These are phyloP conservation scores for Furcasterigmium furcatum DNA, from an alignment of 2,329 filamentous ascomycete genomes.

Conservation along the genomic window DNA sequence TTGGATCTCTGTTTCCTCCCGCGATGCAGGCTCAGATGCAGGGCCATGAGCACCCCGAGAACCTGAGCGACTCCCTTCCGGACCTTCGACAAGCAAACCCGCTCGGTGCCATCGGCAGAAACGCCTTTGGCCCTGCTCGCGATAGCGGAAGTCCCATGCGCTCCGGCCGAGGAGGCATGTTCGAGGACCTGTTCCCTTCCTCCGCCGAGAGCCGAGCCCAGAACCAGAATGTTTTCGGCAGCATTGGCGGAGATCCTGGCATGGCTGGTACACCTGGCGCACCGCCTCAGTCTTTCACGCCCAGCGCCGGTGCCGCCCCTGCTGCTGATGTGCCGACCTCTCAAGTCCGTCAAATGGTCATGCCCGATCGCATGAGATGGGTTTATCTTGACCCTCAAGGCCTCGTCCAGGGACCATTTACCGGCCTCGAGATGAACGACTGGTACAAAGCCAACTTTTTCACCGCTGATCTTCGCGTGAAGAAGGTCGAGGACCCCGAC, in stretches of 20 bases:
- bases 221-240: constrained; percentile 21
- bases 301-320: constrained; percentile 13
- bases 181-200: constrained; percentile 51
- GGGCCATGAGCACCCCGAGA: constrained; percentile 62
- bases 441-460: constrained; percentile 99
- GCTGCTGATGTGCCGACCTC: constrained; percentile 32
- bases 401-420: constrained; percentile 90
- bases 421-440: constrained; percentile 97
- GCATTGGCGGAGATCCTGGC: constrained; percentile 8
- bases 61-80: constrained; percentile 51
- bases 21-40: constrained; percentile 93
- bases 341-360: constrained; percentile 89
- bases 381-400: constrained; percentile 95
- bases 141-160: constrained; percentile 60
- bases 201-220: constrained; percentile 24
- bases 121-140: constrained; percentile 51
- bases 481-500: constrained; percentile 88
- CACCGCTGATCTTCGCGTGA: constrained; percentile 88
- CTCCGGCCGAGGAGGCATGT: constrained; percentile 44
- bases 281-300: constrained; percentile 14
- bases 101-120: constrained; percentile 65
- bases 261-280: constrained; percentile 4
- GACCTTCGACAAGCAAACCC: constrained; percentile 60
- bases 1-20: constrained; percentile 82
- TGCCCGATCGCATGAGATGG: constrained; percentile 99